Percentiles rank a stretch among this genome's conserved stretches.
phyloP scores from a whole-genome alignment of 2,329 filamentous ascomycete genomes.

The Penicillium sp. region DNA sequence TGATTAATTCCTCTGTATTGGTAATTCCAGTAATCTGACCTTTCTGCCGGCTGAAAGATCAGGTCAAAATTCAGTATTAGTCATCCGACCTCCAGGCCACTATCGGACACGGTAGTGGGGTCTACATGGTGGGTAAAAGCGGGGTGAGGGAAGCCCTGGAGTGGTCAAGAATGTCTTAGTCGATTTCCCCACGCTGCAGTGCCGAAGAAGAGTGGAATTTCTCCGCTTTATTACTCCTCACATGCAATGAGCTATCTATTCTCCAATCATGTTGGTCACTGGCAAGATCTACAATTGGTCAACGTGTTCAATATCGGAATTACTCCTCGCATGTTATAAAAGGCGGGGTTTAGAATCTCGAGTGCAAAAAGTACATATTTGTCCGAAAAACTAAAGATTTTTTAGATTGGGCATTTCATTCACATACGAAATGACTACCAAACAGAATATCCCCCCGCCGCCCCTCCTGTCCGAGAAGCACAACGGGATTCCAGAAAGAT shows the following conservation, averaged over 20 bases:
- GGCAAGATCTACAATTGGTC: not conserved
- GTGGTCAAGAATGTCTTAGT: no score
- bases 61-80: no score
- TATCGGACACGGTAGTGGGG: no score
- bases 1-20: no score
- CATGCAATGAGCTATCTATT: not conserved
- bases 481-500: not conserved
- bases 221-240: not conserved
- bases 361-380: not conserved
- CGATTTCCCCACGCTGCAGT: no score
- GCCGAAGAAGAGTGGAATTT: not conserved
- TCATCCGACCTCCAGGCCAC: no score
- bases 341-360: not conserved
- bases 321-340: not conserved
- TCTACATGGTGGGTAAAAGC: no score
- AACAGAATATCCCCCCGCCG: not conserved
- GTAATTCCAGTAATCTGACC: no score
- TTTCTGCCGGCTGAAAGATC: no score
- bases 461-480: not conserved
- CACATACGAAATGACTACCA: not conserved
- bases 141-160: no score
- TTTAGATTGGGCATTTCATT: not conserved
- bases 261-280: not conserved
- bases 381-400: no score
- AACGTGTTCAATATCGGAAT: not conserved